Percentiles rank a stretch among this genome's conserved stretches.
These are phyloP conservation scores for Mallotus repandus DNA, from an alignment of 441 rosid genomes.

Conservation along the genomic window DNA sequence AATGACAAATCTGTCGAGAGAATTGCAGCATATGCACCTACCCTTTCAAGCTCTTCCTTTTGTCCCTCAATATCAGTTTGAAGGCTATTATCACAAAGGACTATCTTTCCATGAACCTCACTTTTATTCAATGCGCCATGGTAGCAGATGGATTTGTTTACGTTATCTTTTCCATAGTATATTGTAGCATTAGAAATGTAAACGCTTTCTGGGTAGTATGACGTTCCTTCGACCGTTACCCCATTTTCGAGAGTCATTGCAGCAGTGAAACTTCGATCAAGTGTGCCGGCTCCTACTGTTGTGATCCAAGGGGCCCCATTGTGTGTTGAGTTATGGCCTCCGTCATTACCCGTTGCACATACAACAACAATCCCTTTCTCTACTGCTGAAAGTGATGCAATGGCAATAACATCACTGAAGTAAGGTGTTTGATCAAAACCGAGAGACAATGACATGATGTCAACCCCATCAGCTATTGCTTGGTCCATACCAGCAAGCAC, in stretches of 20 bases:
- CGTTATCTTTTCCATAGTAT: conserved; percentile 29
- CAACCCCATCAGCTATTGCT: conserved; percentile 61
- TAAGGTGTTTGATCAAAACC: conserved; percentile 57
- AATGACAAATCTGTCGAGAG: conserved; percentile 19
- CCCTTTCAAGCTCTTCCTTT: conserved; percentile 29
- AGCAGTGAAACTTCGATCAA: conserved; percentile 57
- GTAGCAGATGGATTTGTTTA: conserved; percentile 26
- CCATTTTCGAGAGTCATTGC: conserved; percentile 49
- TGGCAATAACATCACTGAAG: conserved; percentile 58
- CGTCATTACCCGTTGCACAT: conserved; percentile 59
- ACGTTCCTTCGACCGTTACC: conserved; percentile 28
- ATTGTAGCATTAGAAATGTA: conserved; percentile 28
- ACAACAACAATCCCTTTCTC: conserved; percentile 57
- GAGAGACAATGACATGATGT: conserved; percentile 58
- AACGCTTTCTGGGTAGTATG: conserved; percentile 32
- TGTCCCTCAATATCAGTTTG: conserved; percentile 10
- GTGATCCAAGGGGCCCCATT: conserved; percentile 68
- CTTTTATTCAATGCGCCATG: conserved; percentile 16
- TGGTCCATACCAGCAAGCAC: conserved; percentile 66
- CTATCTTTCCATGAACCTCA: conserved; percentile 40
- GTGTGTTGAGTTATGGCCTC: conserved; percentile 39
- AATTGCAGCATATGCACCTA: conserved; percentile 41
- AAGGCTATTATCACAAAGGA: conserved; percentile 28
- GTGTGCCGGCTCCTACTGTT: conserved; percentile 58
- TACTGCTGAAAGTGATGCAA: conserved; percentile 52